phyloP scores from a whole-genome alignment of 2,329 filamentous ascomycete genomes.

The Huntiella abstrusa region DNA sequence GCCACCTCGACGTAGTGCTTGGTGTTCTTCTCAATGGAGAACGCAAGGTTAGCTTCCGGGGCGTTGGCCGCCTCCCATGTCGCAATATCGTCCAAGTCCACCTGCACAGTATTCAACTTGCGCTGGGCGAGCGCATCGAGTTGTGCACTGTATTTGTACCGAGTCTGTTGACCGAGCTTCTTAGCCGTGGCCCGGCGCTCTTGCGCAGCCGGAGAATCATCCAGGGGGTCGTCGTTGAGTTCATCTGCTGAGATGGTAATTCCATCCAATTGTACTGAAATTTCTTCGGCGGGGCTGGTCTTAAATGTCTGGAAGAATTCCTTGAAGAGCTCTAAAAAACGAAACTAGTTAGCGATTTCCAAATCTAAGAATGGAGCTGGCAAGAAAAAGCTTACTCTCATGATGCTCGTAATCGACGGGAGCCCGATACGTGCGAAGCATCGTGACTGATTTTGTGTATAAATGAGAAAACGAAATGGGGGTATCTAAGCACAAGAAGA shows the following conservation, averaged over 20 bases:
- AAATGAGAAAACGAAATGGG: neutral
- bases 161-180: constrained; percentile 35
- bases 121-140: constrained; percentile 78
- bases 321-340: constrained; percentile 53
- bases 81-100: constrained; percentile 78
- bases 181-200: constrained; percentile 26
- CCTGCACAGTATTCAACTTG: constrained; percentile 53
- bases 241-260: constrained; percentile 78
- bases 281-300: constrained; percentile 47
- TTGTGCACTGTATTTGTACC: constrained; percentile 73
- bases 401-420: constrained; percentile 76
- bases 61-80: constrained; percentile 58
- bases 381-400: constrained; percentile 39
- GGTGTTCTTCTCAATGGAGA: constrained; percentile 76
- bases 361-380: too few species aligned
- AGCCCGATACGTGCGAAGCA: constrained; percentile 11
- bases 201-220: constrained; percentile 49
- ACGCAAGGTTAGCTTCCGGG: constrained; percentile 53
- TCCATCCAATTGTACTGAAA: constrained; percentile 65
- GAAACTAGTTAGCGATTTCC: constrained; percentile 15
- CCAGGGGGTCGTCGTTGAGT: constrained; percentile 79
- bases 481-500: neutral
- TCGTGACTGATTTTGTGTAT: neutral
- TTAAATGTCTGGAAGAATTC: constrained; percentile 83
- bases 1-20: constrained; percentile 90